These are phyloP conservation scores for Tylopilus orsonianus DNA, from an alignment of 1,284 basidiomycete species.

Conservation along the genomic window DNA sequence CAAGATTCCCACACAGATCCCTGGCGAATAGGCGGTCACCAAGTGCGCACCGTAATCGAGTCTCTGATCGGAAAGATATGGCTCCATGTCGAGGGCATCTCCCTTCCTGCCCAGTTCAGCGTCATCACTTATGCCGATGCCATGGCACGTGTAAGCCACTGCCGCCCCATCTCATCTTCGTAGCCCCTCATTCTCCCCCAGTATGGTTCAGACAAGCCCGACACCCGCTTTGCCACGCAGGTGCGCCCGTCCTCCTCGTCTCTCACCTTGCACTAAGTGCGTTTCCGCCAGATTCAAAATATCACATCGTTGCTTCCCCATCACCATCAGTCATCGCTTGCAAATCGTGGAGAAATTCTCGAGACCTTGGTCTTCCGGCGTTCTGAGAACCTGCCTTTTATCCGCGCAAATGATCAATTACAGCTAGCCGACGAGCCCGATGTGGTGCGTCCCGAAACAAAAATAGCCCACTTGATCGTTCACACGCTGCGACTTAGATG, in stretches of 20 bases:
- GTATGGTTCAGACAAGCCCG: conserved; percentile 97
- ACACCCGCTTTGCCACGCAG: conserved; percentile 84
- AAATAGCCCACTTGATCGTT: conserved; percentile 2
- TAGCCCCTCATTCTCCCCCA: conserved; percentile 32
- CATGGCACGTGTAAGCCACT: conserved; percentile 78
- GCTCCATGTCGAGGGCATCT: conserved; percentile 58
- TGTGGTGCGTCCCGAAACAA: conserved; percentile 34
- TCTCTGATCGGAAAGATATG: conserved; percentile 73
- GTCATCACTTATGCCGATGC: conserved; percentile 87
- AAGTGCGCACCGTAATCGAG: conserved; percentile 79
- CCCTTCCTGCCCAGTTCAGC: conserved; percentile 60
- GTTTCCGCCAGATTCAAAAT: conserved; percentile 44
- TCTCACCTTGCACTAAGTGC: conserved; percentile 16
- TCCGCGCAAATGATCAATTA: conserved; percentile 42
- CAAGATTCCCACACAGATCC: conserved; percentile 27
- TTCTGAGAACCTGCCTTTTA: conserved; percentile 36
- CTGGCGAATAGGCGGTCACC: conserved; percentile 84
- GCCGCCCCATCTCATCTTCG: conserved; percentile 1
- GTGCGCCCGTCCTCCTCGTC: conserved; percentile 42
- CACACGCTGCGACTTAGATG: conserved; percentile 39
- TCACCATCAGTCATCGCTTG: conserved; percentile 37
- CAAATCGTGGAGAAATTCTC: conserved; percentile 44
- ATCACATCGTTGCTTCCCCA: conserved; percentile 47
- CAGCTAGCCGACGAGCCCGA: conserved; percentile 30
- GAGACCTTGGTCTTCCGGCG: conserved; percentile 57